Percentiles rank a stretch among this genome's conserved stretches.
These are phyloP conservation scores for Skeletonema tropicum DNA, from an alignment of 108 stramenopile species.

Conservation along the genomic window DNA sequence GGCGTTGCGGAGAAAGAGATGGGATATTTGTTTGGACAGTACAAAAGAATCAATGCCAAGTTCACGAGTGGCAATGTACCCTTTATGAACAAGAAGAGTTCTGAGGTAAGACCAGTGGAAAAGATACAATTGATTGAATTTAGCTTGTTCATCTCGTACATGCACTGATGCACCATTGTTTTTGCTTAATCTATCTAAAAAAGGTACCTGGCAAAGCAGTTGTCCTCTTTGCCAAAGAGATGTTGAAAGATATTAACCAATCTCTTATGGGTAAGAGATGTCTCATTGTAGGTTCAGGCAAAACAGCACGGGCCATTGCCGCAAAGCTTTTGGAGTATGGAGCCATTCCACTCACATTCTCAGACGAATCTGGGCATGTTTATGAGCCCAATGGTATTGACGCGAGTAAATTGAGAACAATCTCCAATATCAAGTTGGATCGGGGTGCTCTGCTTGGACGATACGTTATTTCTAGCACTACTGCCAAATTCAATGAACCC, in stretches of 20 bases:
- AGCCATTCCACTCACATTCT: conserved; percentile 94
- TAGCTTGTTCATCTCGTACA: not conserved
- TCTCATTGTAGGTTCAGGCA: conserved; percentile 93
- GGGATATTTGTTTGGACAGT: conserved; percentile 97
- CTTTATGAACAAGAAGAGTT: conserved; percentile 57
- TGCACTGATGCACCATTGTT: conserved; percentile 1
- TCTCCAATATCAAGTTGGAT: conserved; percentile 94
- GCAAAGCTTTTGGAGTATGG: conserved; percentile 92
- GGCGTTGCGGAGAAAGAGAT: conserved; percentile 91
- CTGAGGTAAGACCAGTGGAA: conserved; percentile 32
- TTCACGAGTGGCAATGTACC: conserved; percentile 52
- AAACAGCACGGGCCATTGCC: conserved; percentile 91
- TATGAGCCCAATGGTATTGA: conserved; percentile 96
- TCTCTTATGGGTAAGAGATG: conserved; percentile 93
- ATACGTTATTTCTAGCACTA: conserved; percentile 88
- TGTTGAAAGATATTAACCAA: conserved; percentile 85
- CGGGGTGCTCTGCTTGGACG: conserved; percentile 91
- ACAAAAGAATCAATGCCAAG: conserved; percentile 91
- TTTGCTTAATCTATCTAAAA: not conserved
- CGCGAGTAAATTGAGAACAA: conserved; percentile 83
- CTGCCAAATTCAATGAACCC: conserved; percentile 89
- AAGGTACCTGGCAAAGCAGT: conserved; percentile 94
- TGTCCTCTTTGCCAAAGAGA: conserved; percentile 90
- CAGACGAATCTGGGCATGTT: conserved; percentile 93
- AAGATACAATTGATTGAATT: not conserved